Conservation (phyloP, 257 asterid genomes). For the Coffea eugenioides region DNA sequence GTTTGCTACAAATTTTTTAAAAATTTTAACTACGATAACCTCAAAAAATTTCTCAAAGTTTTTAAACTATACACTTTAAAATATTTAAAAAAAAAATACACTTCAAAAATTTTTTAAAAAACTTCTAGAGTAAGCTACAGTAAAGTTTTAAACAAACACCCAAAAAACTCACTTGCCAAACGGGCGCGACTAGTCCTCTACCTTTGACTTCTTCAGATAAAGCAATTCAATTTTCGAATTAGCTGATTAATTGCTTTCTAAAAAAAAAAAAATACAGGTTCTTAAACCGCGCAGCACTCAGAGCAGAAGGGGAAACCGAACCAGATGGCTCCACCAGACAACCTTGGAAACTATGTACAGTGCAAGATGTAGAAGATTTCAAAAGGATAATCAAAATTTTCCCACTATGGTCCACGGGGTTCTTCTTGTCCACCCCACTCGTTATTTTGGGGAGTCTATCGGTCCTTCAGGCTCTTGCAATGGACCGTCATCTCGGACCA, state of each 20-base stretch:
- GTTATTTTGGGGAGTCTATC: conserved; percentile 57
- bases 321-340: conserved; percentile 19
- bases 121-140: no score
- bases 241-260: neutral
- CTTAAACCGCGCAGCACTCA: conserved; percentile 61
- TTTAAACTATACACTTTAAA: no score
- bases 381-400: conserved; percentile 53
- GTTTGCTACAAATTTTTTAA: no score
- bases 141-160: no score
- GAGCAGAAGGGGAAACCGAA: conserved; percentile 30
- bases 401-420: conserved; percentile 69
- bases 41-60: no score
- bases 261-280: conserved; percentile 35
- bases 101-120: no score
- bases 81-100: no score
- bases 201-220: neutral
- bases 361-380: conserved; percentile 62
- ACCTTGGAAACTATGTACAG: conserved; percentile 49
- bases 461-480: conserved; percentile 62
- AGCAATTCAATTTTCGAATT: neutral
- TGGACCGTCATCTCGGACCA: conserved; percentile 55
- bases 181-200: conserved; percentile 9
- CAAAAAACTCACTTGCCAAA: no score
- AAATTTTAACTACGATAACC: no score
- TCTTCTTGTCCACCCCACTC: conserved; percentile 56